phyloP scores from a whole-genome alignment of 2,329 filamentous ascomycete genomes.

The Aschersonia sp. region DNA sequence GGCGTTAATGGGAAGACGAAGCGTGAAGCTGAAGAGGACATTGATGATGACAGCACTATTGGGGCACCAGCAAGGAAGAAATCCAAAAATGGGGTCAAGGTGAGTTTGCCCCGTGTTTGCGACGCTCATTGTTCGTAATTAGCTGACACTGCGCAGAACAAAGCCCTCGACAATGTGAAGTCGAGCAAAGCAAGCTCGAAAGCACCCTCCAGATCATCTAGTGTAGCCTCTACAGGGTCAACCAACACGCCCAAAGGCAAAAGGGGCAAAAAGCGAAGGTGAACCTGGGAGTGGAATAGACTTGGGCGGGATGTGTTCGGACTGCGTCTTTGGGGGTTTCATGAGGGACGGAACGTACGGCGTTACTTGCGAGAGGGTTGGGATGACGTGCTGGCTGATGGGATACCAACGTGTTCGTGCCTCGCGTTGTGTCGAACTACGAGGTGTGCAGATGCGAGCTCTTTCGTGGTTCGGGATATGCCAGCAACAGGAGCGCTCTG shows the following conservation, averaged over 20 bases:
- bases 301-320: background rate
- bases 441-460: no score
- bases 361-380: background rate
- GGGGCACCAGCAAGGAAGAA: slow-evolving; percentile 81
- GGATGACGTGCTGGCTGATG: no score
- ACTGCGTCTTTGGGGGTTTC: background rate
- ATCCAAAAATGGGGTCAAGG: slow-evolving; percentile 77
- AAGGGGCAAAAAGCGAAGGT: slow-evolving; percentile 20
- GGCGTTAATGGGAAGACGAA: slow-evolving; percentile 56
- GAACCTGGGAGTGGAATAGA: background rate
- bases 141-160: slow-evolving; percentile 48
- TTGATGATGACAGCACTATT: slow-evolving; percentile 68
- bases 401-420: no score
- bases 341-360: background rate
- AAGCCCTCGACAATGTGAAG: slow-evolving; percentile 81
- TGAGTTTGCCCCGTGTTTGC: slow-evolving; percentile 16
- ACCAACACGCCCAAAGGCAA: slow-evolving; percentile 29
- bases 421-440: no score
- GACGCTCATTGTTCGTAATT: no score
- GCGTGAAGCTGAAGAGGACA: slow-evolving; percentile 65
- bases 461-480: no score
- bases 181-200: slow-evolving; percentile 64
- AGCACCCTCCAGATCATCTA: slow-evolving; percentile 71
- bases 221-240: slow-evolving; percentile 65
- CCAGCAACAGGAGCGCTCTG: no score